Evolutionary conservation across 192 early-diverging fungal genomes (phyloP).

Genomic region (Lunasporangiospora selenospora): DNA sequence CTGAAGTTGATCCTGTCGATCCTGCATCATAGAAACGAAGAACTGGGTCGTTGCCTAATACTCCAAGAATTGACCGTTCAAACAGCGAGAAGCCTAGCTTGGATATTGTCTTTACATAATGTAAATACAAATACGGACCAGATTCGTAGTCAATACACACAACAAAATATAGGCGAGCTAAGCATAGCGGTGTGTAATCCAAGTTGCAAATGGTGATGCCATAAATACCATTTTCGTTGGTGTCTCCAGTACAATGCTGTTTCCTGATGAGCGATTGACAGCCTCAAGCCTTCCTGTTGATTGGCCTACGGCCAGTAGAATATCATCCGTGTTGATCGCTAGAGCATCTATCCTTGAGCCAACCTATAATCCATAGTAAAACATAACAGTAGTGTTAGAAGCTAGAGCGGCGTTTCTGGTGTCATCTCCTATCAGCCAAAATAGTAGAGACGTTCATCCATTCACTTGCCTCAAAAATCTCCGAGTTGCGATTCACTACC

Average conservation of each 20-base stretch:
- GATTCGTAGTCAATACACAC: too few species aligned
- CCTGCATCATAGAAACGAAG: constrained; percentile 53
- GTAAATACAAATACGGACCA: too few species aligned
- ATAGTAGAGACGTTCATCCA: too few species aligned
- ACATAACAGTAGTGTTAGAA: too few species aligned
- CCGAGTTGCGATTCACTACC: neutral
- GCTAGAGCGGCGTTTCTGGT: too few species aligned
- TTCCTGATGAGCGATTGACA: constrained; percentile 24
- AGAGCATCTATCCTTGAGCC: constrained; percentile 27
- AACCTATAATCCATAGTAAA: too few species aligned
- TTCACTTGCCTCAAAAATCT: constrained; percentile 32
- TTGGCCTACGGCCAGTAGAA: constrained; percentile 30
- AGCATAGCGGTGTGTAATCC: too few species aligned
- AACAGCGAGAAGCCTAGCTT: constrained; percentile 49
- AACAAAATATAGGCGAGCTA: too few species aligned
- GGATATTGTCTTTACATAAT: constrained; percentile 24
- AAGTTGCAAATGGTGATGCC: too few species aligned
- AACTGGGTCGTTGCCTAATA: constrained; percentile 45
- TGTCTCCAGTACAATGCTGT: constrained; percentile 16
- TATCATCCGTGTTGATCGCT: constrained; percentile 29
- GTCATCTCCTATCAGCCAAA: too few species aligned
- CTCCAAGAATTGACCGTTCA: constrained; percentile 46
- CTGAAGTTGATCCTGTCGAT: constrained; percentile 22
- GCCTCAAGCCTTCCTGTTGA: constrained; percentile 24
- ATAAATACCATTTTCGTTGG: constrained; percentile 22